Base-by-base conservation (phyloP, 192 early-diverging fungal species). In the Lunasporangiospora selenospora region DNA sequence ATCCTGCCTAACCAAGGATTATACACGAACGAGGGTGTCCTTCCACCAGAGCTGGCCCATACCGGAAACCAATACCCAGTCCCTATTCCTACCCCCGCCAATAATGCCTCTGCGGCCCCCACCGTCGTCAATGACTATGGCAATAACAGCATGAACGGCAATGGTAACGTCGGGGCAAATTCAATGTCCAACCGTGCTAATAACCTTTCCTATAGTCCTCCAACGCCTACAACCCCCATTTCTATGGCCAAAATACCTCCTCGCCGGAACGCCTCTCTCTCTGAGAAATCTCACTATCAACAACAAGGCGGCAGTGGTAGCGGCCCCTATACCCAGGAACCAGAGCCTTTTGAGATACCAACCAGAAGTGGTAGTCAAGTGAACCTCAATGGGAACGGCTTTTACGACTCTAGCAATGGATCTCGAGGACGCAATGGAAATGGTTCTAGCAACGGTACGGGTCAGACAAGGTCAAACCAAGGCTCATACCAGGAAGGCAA, bases 1-100 rank as follows among this genome's bases (percentile, higher is more conserved):
- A 73, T 73, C 55, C 49, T 73, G 13, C 69, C 69, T 18, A 73
- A 73, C 55, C 69, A 73, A 31, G 69, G 60, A 11, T 44, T 24
- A 30, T 73, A 73, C 33, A 73, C 60, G 54, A 63, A 58, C 23
- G 69, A 73, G 19, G 69, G 69, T 18, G 21, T 53, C 36, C 19
- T 61, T 10, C 52, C 66, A 21, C 46, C 59, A 16, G 58, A 71
- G 13, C 12, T 39, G 11, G 39, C 40, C 40, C 19, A 47, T 12
- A 7, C 45, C 45, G 45, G 29, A 26, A n/a, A n/a, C n/a, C n/a
- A n/a, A n/a, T 40, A 12, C 29, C 39, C 9, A 42, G n/a, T 16
- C 12, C 26, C 10, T 8, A 11, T n/a, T 13, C 36, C 53, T 31
- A 23, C 13, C 39, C 13, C 29, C 15, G n/a, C 41, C 24, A 13